phyloP scores from a whole-genome alignment of 257 asterid species.

The Agastache rugosa region DNA sequence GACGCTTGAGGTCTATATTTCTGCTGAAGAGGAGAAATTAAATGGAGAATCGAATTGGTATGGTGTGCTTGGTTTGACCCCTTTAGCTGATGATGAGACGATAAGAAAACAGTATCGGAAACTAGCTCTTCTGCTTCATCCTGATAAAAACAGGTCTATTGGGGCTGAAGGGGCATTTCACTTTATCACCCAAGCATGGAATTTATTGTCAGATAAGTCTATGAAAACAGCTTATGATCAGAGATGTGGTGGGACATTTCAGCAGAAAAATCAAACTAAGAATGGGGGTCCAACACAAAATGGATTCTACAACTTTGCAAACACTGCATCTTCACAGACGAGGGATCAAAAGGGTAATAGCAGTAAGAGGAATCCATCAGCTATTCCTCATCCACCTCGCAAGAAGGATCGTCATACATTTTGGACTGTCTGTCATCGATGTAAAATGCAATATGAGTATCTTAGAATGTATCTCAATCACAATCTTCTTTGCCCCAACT shows the following conservation, averaged over 20 bases:
- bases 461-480: slow-evolving; percentile 73
- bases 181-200: slow-evolving; percentile 78
- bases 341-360: slow-evolving; percentile 50
- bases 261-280: slow-evolving; percentile 38
- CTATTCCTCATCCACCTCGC: slow-evolving; percentile 45
- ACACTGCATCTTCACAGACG: slow-evolving; percentile 46
- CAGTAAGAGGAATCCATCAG: slow-evolving; percentile 45
- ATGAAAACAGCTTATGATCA: slow-evolving; percentile 59
- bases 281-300: slow-evolving; percentile 50
- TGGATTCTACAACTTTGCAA: slow-evolving; percentile 65
- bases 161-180: slow-evolving; percentile 87
- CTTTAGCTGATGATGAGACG: slow-evolving; percentile 64
- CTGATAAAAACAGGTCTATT: slow-evolving; percentile 68
- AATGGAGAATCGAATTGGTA: slow-evolving; percentile 69
- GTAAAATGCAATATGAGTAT: slow-evolving; percentile 85
- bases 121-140: slow-evolving; percentile 77
- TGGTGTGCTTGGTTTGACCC: slow-evolving; percentile 74
- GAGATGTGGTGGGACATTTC: slow-evolving; percentile 39
- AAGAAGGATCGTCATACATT: slow-evolving; percentile 60
- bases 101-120: slow-evolving; percentile 70
- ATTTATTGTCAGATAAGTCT: slow-evolving; percentile 64
- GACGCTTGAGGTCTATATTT: slow-evolving; percentile 64
- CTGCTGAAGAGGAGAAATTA: slow-evolving; percentile 61
- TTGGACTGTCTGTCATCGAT: slow-evolving; percentile 80
- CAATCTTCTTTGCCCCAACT: slow-evolving; percentile 81